phyloP scores from a whole-genome alignment of 345 rosid species.

The Capsella bursapastoris region DNA sequence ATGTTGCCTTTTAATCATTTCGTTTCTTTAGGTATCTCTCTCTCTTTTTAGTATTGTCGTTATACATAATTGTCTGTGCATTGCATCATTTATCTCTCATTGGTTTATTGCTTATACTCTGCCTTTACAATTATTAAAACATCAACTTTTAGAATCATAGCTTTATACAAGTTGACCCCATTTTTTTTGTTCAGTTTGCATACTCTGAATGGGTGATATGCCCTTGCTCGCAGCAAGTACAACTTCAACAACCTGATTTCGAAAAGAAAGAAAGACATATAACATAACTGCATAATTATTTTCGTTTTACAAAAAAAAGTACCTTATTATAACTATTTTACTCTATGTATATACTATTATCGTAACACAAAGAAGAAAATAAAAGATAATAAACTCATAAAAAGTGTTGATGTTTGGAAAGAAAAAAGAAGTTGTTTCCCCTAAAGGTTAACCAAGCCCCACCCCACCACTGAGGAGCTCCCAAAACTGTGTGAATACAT shows the following conservation, averaged over 20 bases:
- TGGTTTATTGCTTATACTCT: constrained; percentile 29
- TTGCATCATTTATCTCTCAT: constrained; percentile 34
- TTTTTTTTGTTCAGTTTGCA: background rate
- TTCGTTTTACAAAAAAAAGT: background rate
- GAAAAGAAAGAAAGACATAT: background rate
- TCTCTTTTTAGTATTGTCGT: constrained; percentile 32
- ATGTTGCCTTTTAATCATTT: constrained; percentile 45
- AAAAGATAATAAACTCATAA: background rate
- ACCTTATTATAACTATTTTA: background rate
- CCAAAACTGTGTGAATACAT: constrained; percentile 20
- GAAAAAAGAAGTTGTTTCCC: background rate
- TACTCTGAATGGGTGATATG: constrained; percentile 7
- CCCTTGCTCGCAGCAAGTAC: constrained; percentile 5
- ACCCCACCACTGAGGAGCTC: constrained; percentile 41
- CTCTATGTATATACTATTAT: background rate
- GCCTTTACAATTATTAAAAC: constrained; percentile 28
- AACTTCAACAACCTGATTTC: constrained; percentile 2
- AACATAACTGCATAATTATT: background rate
- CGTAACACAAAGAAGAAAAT: background rate
- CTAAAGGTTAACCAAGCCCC: constrained; percentile 30
- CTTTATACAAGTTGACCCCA: constrained; percentile 33
- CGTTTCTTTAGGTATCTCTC: constrained; percentile 24
- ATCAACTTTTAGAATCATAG: constrained; percentile 20
- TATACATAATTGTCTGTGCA: constrained; percentile 29
- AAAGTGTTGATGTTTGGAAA: background rate